These are phyloP conservation scores for Senecio squalidus DNA, from an alignment of 140 eudicot genomes.

Conservation along the genomic window DNA sequence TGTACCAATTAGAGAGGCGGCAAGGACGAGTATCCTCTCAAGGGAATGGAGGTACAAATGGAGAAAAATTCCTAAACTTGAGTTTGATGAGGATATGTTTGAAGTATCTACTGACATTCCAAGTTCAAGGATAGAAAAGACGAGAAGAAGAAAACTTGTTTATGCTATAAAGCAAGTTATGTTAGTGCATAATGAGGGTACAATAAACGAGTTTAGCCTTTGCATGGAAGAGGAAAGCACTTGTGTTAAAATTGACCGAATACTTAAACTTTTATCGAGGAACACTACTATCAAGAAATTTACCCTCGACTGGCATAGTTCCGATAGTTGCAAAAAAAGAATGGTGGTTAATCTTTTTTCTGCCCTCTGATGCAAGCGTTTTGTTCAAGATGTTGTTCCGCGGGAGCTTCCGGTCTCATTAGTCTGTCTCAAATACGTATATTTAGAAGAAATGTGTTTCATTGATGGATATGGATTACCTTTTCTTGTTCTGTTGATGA, in stretches of 20 bases:
- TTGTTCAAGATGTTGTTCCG: constrained; percentile 7
- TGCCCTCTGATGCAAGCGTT: constrained; percentile 1
- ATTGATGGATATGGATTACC: not conserved
- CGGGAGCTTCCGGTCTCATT: constrained; percentile 6
- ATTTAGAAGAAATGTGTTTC: not conserved
- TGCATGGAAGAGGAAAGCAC: not conserved
- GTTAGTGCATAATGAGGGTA: constrained; percentile 21
- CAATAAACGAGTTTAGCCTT: constrained; percentile 24
- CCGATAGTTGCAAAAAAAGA: no score
- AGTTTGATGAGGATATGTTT: not conserved
- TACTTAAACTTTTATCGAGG: constrained; percentile 7
- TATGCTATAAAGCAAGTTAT: constrained; percentile 9
- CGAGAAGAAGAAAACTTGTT: not conserved
- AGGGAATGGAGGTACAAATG: constrained; percentile 1
- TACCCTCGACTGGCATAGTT: not conserved
- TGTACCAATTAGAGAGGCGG: constrained; percentile 8
- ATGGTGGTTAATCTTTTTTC: not conserved
- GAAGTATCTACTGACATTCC: not conserved
- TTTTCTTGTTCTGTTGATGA: not conserved
- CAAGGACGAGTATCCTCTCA: constrained; percentile 6
- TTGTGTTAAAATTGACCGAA: constrained; percentile 13
- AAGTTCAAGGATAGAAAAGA: no score
- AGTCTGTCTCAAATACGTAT: no score
- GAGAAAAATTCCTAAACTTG: constrained; percentile 10
- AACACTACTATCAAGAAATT: constrained; percentile 5